Conservation (phyloP, 2,329 filamentous ascomycete genomes). For the Colletotrichum cereale region DNA sequence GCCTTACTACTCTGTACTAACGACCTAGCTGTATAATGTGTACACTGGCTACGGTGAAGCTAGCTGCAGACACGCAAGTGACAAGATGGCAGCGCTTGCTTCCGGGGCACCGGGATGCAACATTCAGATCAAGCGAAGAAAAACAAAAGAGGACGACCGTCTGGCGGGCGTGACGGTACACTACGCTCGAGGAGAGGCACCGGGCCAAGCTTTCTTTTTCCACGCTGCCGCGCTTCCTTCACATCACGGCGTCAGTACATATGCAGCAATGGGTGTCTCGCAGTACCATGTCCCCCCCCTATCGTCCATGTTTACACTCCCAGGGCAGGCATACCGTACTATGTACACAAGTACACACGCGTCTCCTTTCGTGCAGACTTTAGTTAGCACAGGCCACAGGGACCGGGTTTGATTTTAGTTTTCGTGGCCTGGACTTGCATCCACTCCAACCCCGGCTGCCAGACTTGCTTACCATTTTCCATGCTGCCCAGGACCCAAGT, state of each 20-base stretch:
- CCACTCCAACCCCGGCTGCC: neutral
- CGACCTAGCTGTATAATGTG: too few relatives aligned
- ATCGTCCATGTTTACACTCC: neutral
- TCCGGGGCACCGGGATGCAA: constrained; percentile 7
- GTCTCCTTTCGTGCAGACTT: neutral
- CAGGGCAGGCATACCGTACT: neutral
- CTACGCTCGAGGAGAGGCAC: neutral
- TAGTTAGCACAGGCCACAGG: constrained; percentile 13
- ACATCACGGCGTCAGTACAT: constrained; percentile 11
- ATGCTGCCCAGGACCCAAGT: neutral
- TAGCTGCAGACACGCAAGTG: neutral
- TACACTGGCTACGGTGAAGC: neutral
- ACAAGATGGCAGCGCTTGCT: neutral
- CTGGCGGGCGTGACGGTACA: neutral
- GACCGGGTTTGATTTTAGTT: constrained; percentile 15
- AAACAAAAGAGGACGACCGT: neutral
- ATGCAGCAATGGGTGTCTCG: constrained; percentile 6
- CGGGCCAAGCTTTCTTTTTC: constrained; percentile 21
- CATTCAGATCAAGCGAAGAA: constrained; percentile 1
- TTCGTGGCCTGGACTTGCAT: constrained; percentile 2
- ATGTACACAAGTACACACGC: neutral
- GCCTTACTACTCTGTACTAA: too few relatives aligned
- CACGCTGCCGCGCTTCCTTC: neutral
- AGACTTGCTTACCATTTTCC: neutral
- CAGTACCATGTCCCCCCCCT: neutral